These are phyloP conservation scores for Prototheca cutis DNA, from an alignment of 163 green algal species.

Conservation along the genomic window DNA sequence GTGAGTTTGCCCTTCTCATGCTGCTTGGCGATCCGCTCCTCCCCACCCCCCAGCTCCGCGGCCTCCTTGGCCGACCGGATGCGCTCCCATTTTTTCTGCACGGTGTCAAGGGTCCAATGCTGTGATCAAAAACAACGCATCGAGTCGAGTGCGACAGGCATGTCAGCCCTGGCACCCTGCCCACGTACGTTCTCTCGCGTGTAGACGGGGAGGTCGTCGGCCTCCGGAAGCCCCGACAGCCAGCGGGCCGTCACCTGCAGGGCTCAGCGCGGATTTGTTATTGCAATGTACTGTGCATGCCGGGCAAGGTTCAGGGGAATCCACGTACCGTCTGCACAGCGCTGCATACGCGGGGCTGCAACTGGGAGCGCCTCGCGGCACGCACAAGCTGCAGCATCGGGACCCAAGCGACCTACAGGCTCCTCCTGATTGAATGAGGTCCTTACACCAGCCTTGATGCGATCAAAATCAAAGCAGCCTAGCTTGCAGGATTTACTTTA, in stretches of 20 bases:
- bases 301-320: too few relatives aligned
- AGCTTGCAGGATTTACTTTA: too few relatives aligned
- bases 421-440: too few relatives aligned
- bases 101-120: too few relatives aligned
- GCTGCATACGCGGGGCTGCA: neutral
- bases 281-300: too few relatives aligned
- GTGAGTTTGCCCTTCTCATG: conserved; percentile 55
- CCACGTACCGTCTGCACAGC: neutral
- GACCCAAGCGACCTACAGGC: too few relatives aligned
- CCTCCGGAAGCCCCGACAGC: neutral
- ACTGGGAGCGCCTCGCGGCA: neutral
- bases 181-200: conserved; percentile 1
- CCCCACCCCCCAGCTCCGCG: conserved; percentile 31
- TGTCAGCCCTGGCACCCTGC: neutral
- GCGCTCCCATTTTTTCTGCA: conserved; percentile 18
- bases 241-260: neutral
- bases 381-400: neutral
- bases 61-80: conserved; percentile 10
- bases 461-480: too few relatives aligned
- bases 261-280: too few relatives aligned
- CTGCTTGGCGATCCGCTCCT: conserved; percentile 36
- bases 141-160: too few relatives aligned
- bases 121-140: too few relatives aligned
- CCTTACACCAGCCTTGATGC: too few relatives aligned
- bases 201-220: conserved; percentile 9